Evolutionary conservation across 164 flowering plant genomes (phyloP).

Genomic region (Amborella trichopoda): DNA sequence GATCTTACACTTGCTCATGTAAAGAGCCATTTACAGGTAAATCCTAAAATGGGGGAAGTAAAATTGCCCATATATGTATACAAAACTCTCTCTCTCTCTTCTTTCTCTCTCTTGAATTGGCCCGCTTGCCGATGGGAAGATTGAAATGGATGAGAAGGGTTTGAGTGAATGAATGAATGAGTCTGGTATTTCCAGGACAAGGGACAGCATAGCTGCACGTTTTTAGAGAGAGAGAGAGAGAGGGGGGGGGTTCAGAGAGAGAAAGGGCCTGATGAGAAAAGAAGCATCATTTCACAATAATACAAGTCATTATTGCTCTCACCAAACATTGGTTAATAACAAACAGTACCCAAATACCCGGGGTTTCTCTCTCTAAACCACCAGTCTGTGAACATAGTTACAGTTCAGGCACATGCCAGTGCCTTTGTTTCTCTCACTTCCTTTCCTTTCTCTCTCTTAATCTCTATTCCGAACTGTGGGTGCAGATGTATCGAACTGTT

Average conservation of each 20-base stretch:
- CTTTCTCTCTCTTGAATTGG: slow-evolving; percentile 16
- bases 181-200: slow-evolving; percentile 16
- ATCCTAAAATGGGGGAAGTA: no score
- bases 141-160: slow-evolving; percentile 11
- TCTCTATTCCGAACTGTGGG: slow-evolving; percentile 12
- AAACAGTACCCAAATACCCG: no score
- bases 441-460: slow-evolving; percentile 1
- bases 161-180: slow-evolving; percentile 17
- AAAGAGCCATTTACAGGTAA: slow-evolving; percentile 70
- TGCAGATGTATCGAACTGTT: slow-evolving; percentile 80
- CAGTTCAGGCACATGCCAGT: no score
- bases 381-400: no score
- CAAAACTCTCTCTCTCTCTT: slow-evolving; percentile 3
- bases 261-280: slow-evolving; percentile 23
- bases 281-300: slow-evolving; percentile 61
- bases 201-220: slow-evolving; percentile 12
- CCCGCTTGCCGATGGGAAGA: slow-evolving; percentile 28
- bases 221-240: slow-evolving; percentile 10
- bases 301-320: slow-evolving; percentile 20
- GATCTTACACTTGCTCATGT: slow-evolving; percentile 78
- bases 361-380: background rate
- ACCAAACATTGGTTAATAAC: slow-evolving; percentile 36
- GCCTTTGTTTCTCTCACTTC: background rate
- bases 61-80: background rate
- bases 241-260: slow-evolving; percentile 6